phyloP scores from a whole-genome alignment of 768 basidiomycete genomes.

The Panaeolus papilionaceus region DNA sequence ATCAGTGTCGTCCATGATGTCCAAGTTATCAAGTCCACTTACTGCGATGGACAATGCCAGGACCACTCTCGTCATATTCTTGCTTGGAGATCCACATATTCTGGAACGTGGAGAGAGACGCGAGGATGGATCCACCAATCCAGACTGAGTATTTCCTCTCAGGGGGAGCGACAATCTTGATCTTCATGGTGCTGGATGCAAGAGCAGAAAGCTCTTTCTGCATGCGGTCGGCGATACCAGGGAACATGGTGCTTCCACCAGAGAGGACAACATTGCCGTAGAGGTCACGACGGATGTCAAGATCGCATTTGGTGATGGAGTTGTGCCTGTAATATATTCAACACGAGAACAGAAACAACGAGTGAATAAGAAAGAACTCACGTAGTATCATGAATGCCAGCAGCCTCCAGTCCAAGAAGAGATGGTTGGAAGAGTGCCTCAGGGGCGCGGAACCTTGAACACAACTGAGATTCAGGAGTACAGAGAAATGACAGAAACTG shows the following conservation, averaged over 20 bases:
- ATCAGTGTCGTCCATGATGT: not conserved
- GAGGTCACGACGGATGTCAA: conserved; percentile 81
- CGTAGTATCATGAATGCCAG: conserved; percentile 92
- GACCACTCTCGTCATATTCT: conserved; percentile 20
- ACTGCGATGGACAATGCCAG: conserved; percentile 21
- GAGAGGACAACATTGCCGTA: conserved; percentile 36
- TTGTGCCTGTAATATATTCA: conserved; percentile 49
- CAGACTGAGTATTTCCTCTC: conserved; percentile 22
- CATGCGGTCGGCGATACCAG: conserved; percentile 20
- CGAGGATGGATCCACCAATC: conserved; percentile 22
- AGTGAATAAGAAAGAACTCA: conserved; percentile 32
- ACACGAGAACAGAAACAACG: conserved; percentile 18
- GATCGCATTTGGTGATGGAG: conserved; percentile 87
- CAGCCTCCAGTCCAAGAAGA: conserved; percentile 85
- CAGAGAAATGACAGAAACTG: conserved; percentile 55
- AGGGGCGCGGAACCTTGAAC: conserved; percentile 81
- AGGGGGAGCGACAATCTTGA: conserved; percentile 17
- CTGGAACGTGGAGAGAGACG: conserved; percentile 21
- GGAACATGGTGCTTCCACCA: conserved; percentile 22
- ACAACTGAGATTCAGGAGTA: conserved; percentile 38
- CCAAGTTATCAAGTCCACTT: conserved; percentile 6
- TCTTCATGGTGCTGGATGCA: conserved; percentile 16
- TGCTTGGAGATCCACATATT: conserved; percentile 19
- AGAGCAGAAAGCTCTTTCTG: conserved; percentile 17
- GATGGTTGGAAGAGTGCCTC: conserved; percentile 94